Evolutionary conservation across 305 asterid species (phyloP).

Genomic region (Fraxinus sp.): DNA sequence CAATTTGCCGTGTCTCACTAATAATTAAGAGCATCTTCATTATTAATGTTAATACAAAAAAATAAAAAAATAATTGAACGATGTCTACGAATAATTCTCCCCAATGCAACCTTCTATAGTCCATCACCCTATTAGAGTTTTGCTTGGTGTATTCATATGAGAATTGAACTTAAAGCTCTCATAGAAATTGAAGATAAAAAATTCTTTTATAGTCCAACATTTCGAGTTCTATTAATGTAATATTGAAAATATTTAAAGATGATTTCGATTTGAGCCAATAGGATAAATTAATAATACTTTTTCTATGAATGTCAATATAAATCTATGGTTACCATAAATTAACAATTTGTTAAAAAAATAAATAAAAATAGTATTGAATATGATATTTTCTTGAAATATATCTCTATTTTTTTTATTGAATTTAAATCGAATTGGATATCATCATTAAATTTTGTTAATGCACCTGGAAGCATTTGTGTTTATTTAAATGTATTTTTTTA

Average conservation of each 20-base stretch:
- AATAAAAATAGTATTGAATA: neutral
- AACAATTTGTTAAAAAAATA: too few relatives aligned
- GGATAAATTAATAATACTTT: neutral
- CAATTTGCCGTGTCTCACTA: neutral
- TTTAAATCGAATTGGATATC: neutral
- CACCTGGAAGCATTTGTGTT: neutral
- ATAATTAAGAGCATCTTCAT: neutral
- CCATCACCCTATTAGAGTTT: neutral
- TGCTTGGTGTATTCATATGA: too few relatives aligned
- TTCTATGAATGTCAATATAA: neutral
- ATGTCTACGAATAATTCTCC: neutral
- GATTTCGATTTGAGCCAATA: neutral
- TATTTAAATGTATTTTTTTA: too few relatives aligned
- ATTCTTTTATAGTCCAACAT: too few relatives aligned
- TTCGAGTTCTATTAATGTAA: too few relatives aligned
- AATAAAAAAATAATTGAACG: too few relatives aligned
- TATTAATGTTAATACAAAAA: too few relatives aligned
- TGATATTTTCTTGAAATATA: neutral
- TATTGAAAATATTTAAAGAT: too few relatives aligned
- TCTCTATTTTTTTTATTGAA: neutral
- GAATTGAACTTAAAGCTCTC: too few relatives aligned
- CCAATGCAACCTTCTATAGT: neutral
- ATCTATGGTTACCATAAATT: neutral
- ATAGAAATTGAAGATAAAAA: too few relatives aligned
- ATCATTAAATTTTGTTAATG: neutral